Evolutionary conservation across 2,329 filamentous ascomycete species (phyloP).

Genomic region (Thelonectria rubi): DNA sequence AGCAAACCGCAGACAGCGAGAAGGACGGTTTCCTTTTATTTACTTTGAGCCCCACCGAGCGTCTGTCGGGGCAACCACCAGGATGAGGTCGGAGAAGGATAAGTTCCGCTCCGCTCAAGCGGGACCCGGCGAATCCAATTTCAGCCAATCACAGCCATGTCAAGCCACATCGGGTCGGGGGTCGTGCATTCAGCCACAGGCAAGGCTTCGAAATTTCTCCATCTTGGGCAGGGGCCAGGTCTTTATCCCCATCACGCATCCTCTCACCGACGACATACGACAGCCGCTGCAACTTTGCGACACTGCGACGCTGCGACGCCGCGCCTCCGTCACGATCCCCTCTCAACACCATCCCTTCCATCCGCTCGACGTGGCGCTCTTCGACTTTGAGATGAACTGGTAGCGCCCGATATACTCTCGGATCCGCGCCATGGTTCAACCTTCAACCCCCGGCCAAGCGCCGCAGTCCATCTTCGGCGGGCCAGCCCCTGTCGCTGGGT

Average conservation of each 20-base stretch:
- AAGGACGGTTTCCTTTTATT: conserved; percentile 54
- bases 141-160: conserved; percentile 30
- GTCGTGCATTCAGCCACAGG: conserved; percentile 29
- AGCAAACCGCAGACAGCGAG: conserved; percentile 25
- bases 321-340: neutral
- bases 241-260: conserved; percentile 33
- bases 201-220: conserved; percentile 34
- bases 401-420: conserved; percentile 31
- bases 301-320: neutral
- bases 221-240: conserved; percentile 30
- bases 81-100: conserved; percentile 28
- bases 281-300: conserved; percentile 10
- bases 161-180: conserved; percentile 17
- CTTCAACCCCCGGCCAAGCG: conserved; percentile 55
- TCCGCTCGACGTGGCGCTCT: conserved; percentile 2
- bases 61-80: conserved; percentile 50
- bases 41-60: conserved; percentile 51
- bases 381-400: conserved; percentile 33
- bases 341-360: neutral
- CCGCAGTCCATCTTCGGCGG: conserved; percentile 59
- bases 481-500: conserved; percentile 43
- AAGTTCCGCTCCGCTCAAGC: conserved; percentile 34
- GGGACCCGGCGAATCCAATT: conserved; percentile 33
- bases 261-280: conserved; percentile 34
- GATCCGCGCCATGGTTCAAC: conserved; percentile 53